Conservation (phyloP, 2,329 filamentous ascomycete species). For the Boeremia lycopersici region DNA sequence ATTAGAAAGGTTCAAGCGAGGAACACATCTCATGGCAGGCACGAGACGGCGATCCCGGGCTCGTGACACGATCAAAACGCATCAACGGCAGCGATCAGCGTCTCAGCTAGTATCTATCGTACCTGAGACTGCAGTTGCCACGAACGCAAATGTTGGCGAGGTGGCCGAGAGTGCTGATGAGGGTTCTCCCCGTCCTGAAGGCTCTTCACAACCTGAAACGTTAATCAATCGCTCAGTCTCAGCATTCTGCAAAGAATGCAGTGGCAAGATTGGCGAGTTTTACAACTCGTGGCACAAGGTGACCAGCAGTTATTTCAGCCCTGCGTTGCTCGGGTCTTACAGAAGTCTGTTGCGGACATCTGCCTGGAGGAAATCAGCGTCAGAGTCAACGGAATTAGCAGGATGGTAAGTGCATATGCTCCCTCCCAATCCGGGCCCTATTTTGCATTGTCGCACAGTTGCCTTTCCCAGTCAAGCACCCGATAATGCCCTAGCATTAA, state of each 20-base stretch:
- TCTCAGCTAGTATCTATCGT: conserved; percentile 15
- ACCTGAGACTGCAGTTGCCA: conserved; percentile 8
- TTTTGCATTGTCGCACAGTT: conserved; percentile 35
- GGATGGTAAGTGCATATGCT: conserved; percentile 45
- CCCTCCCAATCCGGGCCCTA: conserved; percentile 24
- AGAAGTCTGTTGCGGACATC: conserved; percentile 31
- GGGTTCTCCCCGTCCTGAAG: conserved; percentile 10
- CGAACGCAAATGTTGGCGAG: conserved; percentile 7
- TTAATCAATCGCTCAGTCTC: conserved; percentile 30
- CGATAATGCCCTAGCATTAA: conserved; percentile 39
- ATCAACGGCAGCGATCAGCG: conserved; percentile 18
- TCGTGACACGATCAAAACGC: conserved; percentile 22
- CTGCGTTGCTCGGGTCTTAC: conserved; percentile 44
- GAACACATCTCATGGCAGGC: conserved; percentile 27
- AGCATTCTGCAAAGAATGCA: conserved; percentile 41
- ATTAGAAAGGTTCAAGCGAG: background rate
- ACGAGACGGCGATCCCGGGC: conserved; percentile 30
- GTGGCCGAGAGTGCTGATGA: conserved; percentile 20
- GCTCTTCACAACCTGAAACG: conserved; percentile 9
- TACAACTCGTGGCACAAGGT: conserved; percentile 47
- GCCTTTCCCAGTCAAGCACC: conserved; percentile 34
- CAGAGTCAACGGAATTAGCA: conserved; percentile 39
- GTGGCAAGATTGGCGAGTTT: conserved; percentile 40
- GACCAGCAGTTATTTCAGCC: conserved; percentile 45
- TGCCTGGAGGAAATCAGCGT: conserved; percentile 38